These are phyloP conservation scores for Melocanna baccifera DNA, from an alignment of 176 grass and related monocot species.

Conservation along the genomic window DNA sequence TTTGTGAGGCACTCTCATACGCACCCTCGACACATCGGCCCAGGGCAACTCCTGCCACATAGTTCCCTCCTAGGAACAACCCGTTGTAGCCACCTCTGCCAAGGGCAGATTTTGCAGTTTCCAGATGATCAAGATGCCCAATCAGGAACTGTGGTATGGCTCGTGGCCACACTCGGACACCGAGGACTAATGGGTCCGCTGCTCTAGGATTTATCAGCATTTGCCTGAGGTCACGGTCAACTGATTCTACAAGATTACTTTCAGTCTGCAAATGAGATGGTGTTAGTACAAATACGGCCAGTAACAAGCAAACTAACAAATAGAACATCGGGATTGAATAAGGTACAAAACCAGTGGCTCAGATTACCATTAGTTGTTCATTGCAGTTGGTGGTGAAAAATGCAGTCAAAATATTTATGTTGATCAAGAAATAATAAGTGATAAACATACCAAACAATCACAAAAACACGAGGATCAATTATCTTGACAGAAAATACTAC, in stretches of 20 bases:
- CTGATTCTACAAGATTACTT: conserved; percentile 79
- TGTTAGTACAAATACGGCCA: not conserved
- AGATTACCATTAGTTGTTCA: not conserved
- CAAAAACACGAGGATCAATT: not conserved
- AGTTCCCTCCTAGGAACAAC: conserved; percentile 87
- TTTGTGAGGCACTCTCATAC: conserved; percentile 62
- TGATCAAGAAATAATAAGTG: not conserved
- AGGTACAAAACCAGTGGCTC: not conserved
- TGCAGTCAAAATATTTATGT: not conserved
- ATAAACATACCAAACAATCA: not conserved
- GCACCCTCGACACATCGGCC: conserved; percentile 85
- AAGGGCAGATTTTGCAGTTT: conserved; percentile 58
- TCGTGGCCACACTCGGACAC: conserved; percentile 80
- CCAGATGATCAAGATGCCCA: conserved; percentile 78
- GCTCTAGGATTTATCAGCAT: conserved; percentile 82
- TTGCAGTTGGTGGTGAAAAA: not conserved
- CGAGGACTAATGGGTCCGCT: conserved; percentile 55
- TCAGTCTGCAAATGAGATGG: conserved; percentile 48
- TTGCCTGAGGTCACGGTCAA: conserved; percentile 77
- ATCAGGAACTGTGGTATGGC: conserved; percentile 93
- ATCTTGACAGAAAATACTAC: conserved; percentile 32
- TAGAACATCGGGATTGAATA: not conserved
- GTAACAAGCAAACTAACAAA: not conserved
- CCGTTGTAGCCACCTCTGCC: conserved; percentile 41
- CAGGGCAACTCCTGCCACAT: conserved; percentile 81